Evolutionary conservation across 306 rosid species (phyloP).

Genomic region (Vigna trinervia): DNA sequence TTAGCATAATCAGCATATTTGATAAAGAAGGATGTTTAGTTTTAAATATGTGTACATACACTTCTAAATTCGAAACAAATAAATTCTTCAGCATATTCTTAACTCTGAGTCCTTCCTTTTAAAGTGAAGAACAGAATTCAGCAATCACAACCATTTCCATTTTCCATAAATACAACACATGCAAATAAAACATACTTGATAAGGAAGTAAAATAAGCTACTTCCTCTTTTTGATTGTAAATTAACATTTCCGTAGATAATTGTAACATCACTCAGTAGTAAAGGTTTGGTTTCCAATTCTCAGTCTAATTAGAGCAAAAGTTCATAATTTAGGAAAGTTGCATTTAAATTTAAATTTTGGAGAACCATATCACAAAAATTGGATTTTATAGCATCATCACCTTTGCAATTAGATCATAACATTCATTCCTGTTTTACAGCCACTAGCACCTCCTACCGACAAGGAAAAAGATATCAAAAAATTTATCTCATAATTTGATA

Average conservation of each 20-base stretch:
- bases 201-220: conserved; percentile 13
- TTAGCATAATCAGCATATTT: conserved; percentile 18
- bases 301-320: not conserved
- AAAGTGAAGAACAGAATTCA: conserved; percentile 7
- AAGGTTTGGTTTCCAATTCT: too few relatives aligned
- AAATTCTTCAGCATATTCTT: conserved; percentile 45
- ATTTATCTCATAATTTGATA: too few relatives aligned
- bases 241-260: too few relatives aligned
- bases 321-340: conserved; percentile 13
- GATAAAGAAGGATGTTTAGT: conserved; percentile 39
- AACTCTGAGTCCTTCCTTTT: conserved; percentile 25
- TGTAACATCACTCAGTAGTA: too few relatives aligned
- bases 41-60: conserved; percentile 2
- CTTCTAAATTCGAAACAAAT: conserved; percentile 51
- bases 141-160: conserved; percentile 40
- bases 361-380: too few relatives aligned
- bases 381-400: too few relatives aligned
- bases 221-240: not conserved
- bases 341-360: not conserved
- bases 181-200: conserved; percentile 16
- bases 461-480: too few relatives aligned
- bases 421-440: too few relatives aligned
- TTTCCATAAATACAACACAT: not conserved
- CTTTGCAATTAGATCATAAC: too few relatives aligned
- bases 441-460: too few relatives aligned